phyloP scores from a whole-genome alignment of 1,284 basidiomycete genomes.

The Pisolithus thermaeus region DNA sequence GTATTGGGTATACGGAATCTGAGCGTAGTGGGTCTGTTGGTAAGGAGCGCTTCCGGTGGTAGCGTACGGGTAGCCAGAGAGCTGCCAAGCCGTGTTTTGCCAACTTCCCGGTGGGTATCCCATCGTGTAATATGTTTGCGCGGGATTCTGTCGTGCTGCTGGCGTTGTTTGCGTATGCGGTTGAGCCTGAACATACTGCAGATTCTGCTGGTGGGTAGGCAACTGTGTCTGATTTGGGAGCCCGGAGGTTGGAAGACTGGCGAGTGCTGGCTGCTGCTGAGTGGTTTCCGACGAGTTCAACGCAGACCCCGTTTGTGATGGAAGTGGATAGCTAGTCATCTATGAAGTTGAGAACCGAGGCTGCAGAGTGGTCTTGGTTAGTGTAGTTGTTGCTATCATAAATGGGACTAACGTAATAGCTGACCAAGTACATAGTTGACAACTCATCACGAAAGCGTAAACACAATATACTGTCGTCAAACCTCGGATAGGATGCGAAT shows the following conservation, averaged over 20 bases:
- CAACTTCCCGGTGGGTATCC: constrained; percentile 26
- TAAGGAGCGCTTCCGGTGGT: constrained; percentile 26
- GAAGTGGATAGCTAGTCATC: constrained; percentile 21
- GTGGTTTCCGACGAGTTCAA: constrained; percentile 11
- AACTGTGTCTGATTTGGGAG: constrained; percentile 5
- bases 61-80: constrained; percentile 27
- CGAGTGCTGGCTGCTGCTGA: constrained; percentile 10
- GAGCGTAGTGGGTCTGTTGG: constrained; percentile 29
- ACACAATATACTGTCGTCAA: not conserved
- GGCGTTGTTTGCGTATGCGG: constrained; percentile 15
- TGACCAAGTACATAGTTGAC: too few species aligned
- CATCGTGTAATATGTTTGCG: constrained; percentile 27
- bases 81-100: constrained; percentile 29
- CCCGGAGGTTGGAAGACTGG: constrained; percentile 6
- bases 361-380: too few species aligned
- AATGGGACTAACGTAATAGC: too few species aligned
- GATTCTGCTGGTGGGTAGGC: constrained; percentile 15
- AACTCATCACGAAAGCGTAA: too few species aligned
- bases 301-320: constrained; percentile 16
- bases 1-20: constrained; percentile 28
- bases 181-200: constrained; percentile 18
- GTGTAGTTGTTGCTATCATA: too few species aligned
- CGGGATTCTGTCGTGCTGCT: constrained; percentile 19
- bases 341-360: not conserved
- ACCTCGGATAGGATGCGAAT: constrained; percentile 51